Conservation (phyloP, 805 yeast species). For the Danielia oregonensis region DNA sequence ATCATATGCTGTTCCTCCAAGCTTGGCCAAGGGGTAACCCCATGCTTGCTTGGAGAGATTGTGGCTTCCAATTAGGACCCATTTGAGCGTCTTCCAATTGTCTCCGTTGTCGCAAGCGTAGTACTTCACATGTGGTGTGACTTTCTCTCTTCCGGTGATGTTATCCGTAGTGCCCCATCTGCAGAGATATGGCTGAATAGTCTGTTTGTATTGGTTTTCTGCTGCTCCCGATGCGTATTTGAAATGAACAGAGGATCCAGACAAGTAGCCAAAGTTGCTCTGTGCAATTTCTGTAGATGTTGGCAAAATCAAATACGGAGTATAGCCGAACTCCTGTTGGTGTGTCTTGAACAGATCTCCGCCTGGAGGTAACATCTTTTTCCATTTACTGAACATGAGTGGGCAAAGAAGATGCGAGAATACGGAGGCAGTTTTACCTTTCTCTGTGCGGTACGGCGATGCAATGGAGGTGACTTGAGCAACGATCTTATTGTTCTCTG, state of each 20-base stretch:
- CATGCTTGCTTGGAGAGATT: constrained; percentile 78
- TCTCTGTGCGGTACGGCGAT: constrained; percentile 32
- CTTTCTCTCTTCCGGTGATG: constrained; percentile 29
- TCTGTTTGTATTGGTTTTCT: constrained; percentile 37
- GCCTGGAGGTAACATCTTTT: constrained; percentile 27
- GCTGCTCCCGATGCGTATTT: constrained; percentile 26
- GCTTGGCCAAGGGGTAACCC: constrained; percentile 46
- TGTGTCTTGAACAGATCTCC: constrained; percentile 15
- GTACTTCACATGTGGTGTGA: constrained; percentile 68
- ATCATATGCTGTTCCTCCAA: constrained; percentile 17
- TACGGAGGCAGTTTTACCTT: constrained; percentile 32
- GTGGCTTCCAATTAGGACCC: constrained; percentile 74
- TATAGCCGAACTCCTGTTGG: constrained; percentile 22
- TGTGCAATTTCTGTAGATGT: constrained; percentile 34
- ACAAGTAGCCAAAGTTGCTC: constrained; percentile 41
- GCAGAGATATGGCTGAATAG: constrained; percentile 40
- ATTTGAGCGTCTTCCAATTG: constrained; percentile 47
- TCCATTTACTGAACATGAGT: constrained; percentile 28
- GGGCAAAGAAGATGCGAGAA: constrained; percentile 49
- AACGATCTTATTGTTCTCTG: constrained; percentile 26
- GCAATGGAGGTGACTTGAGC: constrained; percentile 51
- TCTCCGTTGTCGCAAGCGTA: constrained; percentile 54
- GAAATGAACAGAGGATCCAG: constrained; percentile 52
- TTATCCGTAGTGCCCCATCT: constrained; percentile 35
- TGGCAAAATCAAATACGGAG: constrained; percentile 44